Evolutionary conservation across 106 monocot species (phyloP), one percentile per base, ranked within the genome.

Genomic region (Agapanthus africanus): DNA sequence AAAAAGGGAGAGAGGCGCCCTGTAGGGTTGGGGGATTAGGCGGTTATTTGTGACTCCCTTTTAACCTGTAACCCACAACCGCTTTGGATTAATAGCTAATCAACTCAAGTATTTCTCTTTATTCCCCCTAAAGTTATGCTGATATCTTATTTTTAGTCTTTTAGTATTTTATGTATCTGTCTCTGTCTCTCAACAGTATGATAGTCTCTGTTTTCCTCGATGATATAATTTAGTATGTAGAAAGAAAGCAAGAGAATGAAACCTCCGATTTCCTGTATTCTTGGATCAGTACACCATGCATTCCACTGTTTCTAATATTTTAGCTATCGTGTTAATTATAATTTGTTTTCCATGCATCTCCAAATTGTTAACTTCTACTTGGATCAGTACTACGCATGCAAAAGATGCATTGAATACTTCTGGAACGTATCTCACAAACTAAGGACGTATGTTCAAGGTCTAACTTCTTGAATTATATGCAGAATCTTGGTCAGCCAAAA

Each of bases 401-500:
- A n/a, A n/a, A n/a, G n/a, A n/a, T n/a, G n/a, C 36, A 35, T 71
- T 42, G 18, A n/a, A 36, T 63, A 3, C 59, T 38, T 0, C 15
- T 67, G 37, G 16, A 25, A 15, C 46, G 41, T n/a, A 23, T 49
- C 33, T 36, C 11, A 11, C 27, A 36, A 18, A 26, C 74, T 32
- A 9, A 67, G 32, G 15, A 39, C n/a, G 11, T 59, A 40, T 64
- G 0, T 18, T 26, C 37, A 21, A 13, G 44, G 47, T 77, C n/a
- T 19, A 25, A 44, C 65, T 68, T 67, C 25, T 13, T 64, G 21
- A 22, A 33, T 68, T 63, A 16, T 68, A 14, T 60, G 27, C 79
- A 95, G 95, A 84, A 86, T 73, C 77, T 95, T 77, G 66, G 66
- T 65, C 95, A 91, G 68, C 82, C 81, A 72, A 86, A 82, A 69